phyloP scores from a whole-genome alignment of 331 rosid species.

The Malus hybrid region DNA sequence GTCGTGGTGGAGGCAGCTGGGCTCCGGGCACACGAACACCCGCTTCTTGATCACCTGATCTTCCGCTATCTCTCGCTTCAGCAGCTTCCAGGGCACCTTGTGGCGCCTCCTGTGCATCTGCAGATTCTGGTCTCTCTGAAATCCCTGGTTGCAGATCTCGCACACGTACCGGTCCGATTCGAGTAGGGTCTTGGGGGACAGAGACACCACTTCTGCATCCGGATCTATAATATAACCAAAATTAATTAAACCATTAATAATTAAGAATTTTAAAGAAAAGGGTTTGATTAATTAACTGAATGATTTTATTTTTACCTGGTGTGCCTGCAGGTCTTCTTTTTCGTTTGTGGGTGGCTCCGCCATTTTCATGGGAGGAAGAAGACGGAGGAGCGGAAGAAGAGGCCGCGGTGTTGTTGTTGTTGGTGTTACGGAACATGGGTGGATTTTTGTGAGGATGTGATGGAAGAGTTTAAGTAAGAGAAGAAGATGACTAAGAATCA shows the following conservation, averaged over 20 bases:
- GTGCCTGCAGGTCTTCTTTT: constrained; percentile 96
- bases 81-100: constrained; percentile 88
- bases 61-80: constrained; percentile 51
- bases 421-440: constrained; percentile 55
- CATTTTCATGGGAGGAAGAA: constrained; percentile 57
- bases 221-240: constrained; percentile 45
- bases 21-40: constrained; percentile 93
- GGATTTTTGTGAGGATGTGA: constrained; percentile 17
- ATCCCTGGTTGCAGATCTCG: constrained; percentile 98
- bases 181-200: constrained; percentile 77
- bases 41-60: constrained; percentile 49
- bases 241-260: neutral
- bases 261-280: neutral
- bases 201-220: constrained; percentile 89
- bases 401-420: constrained; percentile 11
- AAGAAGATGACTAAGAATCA: neutral
- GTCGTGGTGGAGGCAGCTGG: constrained; percentile 82
- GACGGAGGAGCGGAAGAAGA: constrained; percentile 34
- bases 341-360: constrained; percentile 47
- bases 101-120: constrained; percentile 97
- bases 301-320: constrained; percentile 42
- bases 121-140: constrained; percentile 93
- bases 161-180: constrained; percentile 93
- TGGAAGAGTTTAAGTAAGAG: neutral
- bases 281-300: neutral